Percentiles rank a stretch among this genome's conserved stretches.
Evolutionary conservation across 1,284 basidiomycete species (phyloP).

Genomic region (Calocybe gambosa): DNA sequence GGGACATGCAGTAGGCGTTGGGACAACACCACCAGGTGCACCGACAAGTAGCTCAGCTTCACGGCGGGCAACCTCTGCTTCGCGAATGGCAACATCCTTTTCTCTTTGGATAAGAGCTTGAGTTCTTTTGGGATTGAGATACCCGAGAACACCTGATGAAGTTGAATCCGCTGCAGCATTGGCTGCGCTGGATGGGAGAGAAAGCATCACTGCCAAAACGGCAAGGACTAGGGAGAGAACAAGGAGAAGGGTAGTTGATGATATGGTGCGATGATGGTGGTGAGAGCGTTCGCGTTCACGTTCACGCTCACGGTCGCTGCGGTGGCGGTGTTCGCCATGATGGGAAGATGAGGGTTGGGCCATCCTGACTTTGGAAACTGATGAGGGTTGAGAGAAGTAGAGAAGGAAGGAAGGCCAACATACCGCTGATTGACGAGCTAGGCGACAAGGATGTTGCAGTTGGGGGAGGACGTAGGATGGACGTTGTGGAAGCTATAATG

Average conservation of each 20-base stretch:
- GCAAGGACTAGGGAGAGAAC: constrained; percentile 78
- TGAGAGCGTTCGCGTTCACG: constrained; percentile 52
- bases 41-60: constrained; percentile 77
- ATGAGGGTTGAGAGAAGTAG: constrained; percentile 11
- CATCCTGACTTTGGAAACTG: constrained; percentile 57
- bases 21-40: constrained; percentile 69
- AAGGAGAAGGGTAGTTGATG: constrained; percentile 79
- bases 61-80: constrained; percentile 77
- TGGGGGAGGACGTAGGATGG: constrained; percentile 49
- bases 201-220: constrained; percentile 79
- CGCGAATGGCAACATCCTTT: constrained; percentile 66
- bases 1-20: constrained; percentile 50
- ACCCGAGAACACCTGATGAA: constrained; percentile 55
- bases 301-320: constrained; percentile 56
- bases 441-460: constrained; percentile 72
- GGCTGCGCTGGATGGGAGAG: constrained; percentile 52
- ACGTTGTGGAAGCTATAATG: constrained; percentile 43
- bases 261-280: constrained; percentile 77
- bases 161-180: constrained; percentile 29
- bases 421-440: constrained; percentile 52
- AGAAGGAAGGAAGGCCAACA: constrained; percentile 15
- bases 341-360: constrained; percentile 81
- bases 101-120: constrained; percentile 74
- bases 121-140: constrained; percentile 72
- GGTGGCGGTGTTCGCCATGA: constrained; percentile 53